phyloP scores from a whole-genome alignment of 495 filamentous ascomycete species.

The Tetracladium setigerum region DNA sequence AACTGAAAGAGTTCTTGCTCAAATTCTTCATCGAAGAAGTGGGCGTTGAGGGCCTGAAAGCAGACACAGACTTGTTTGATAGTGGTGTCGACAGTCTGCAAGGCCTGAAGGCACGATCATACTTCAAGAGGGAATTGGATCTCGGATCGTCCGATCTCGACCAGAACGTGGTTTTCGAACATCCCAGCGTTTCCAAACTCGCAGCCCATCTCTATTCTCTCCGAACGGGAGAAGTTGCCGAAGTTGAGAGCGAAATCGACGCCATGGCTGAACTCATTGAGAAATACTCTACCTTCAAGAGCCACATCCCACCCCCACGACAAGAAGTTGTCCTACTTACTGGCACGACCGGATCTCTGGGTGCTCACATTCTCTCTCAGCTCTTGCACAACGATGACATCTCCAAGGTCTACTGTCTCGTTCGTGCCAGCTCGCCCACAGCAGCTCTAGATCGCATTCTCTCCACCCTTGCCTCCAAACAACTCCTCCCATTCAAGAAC shows the following conservation, averaged over 20 bases:
- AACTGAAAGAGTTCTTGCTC: conserved; percentile 30
- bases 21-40: conserved; percentile 18
- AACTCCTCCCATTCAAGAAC: conserved; percentile 5
- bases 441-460: conserved; percentile 12
- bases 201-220: conserved; percentile 26
- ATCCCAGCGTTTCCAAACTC: conserved; percentile 32
- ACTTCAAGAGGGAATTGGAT: conserved; percentile 34
- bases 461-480: conserved; percentile 6
- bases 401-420: conserved; percentile 43
- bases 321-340: conserved; percentile 45
- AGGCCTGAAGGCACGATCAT: conserved; percentile 36
- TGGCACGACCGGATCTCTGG: conserved; percentile 53
- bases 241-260: conserved; percentile 20
- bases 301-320: conserved; percentile 13
- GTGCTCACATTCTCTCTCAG: conserved; percentile 44
- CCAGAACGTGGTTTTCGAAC: conserved; percentile 41
- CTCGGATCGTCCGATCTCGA: conserved; percentile 28
- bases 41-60: conserved; percentile 21
- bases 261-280: conserved; percentile 31
- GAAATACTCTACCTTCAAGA: conserved; percentile 27
- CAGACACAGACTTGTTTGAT: conserved; percentile 33
- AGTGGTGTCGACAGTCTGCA: conserved; percentile 42
- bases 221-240: conserved; percentile 18
- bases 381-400: conserved; percentile 28
- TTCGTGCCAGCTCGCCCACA: conserved; percentile 32